phyloP scores from a whole-genome alignment of 2,329 filamentous ascomycete species.

The Penicillium sp. region DNA sequence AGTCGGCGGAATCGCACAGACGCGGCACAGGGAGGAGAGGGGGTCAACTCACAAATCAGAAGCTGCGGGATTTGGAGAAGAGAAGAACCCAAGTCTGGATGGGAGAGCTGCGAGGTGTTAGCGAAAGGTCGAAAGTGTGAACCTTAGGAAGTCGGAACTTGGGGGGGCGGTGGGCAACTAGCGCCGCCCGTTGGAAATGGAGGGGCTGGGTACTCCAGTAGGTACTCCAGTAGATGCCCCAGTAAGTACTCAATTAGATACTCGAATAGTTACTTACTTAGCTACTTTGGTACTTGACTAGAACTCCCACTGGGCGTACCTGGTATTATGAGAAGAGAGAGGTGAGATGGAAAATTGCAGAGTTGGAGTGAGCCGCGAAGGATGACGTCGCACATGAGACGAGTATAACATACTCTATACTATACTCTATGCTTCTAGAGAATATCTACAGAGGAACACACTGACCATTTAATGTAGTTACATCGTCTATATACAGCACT shows the following conservation, averaged over 20 bases:
- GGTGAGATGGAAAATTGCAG: neutral
- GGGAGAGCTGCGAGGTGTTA: slow-evolving; percentile 15
- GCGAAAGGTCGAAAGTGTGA: slow-evolving; percentile 19
- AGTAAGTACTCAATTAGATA: too few relatives aligned
- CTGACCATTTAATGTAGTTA: too few relatives aligned
- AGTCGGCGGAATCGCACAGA: slow-evolving; percentile 24
- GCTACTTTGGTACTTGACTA: too few relatives aligned
- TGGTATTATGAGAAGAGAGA: neutral
- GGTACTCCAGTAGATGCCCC: too few relatives aligned
- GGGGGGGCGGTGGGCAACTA: slow-evolving; percentile 28
- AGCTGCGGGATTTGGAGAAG: slow-evolving; percentile 10
- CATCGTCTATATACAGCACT: slow-evolving; percentile 1
- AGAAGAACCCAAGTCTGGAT: neutral
- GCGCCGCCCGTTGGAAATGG: slow-evolving; percentile 21
- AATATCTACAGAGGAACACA: neutral
- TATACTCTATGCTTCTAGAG: neutral
- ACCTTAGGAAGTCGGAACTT: too few relatives aligned
- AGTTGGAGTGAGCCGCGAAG: slow-evolving; percentile 4
- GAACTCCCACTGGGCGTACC: too few relatives aligned
- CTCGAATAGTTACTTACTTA: too few relatives aligned
- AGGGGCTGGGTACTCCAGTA: slow-evolving; percentile 23
- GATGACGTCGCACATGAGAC: slow-evolving; percentile 25
- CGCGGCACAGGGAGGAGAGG: neutral
- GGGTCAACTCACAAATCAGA: slow-evolving; percentile 24
- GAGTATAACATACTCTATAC: too few relatives aligned